A percentile compares a stretch with the other conserved stretches of the same genome.
Conservation (phyloP, 441 rosid species). For the Isatis lusitanica region DNA sequence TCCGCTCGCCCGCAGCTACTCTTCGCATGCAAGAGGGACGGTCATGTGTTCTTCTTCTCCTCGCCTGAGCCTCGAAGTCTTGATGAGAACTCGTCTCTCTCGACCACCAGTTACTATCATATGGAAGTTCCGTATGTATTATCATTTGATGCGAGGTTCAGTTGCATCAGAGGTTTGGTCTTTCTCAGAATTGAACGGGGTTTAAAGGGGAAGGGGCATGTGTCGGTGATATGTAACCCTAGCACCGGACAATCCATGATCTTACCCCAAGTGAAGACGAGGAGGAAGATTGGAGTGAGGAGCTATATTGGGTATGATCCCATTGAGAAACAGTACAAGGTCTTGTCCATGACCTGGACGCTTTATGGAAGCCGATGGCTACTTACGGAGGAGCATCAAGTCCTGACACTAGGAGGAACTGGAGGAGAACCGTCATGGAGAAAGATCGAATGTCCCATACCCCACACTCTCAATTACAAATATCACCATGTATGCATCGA, state of each 20-base stretch:
- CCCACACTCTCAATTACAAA: not conserved
- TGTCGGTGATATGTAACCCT: not conserved
- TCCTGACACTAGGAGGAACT: not conserved
- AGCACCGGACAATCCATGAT: not conserved
- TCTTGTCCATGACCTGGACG: not conserved
- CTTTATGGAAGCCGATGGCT: not conserved
- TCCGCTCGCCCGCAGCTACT: not conserved
- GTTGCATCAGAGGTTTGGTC: not conserved
- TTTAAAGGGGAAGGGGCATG: not conserved
- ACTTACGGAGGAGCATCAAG: not conserved
- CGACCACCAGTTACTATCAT: not conserved
- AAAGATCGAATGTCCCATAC: not conserved
- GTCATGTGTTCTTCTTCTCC: not conserved
- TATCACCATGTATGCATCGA: not conserved
- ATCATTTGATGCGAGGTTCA: not conserved
- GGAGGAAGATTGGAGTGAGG: not conserved
- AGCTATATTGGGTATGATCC: not conserved
- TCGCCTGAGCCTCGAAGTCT: not conserved
- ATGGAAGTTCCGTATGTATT: not conserved
- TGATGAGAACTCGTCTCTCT: not conserved
- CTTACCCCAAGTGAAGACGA: not conserved
- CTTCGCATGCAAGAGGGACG: not conserved
- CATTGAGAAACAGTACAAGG: not conserved
- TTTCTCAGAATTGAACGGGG: not conserved
- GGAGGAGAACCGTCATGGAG: not conserved